Evolutionary conservation across 140 eudicot genomes (phyloP).

Genomic region (Erigeron philadelphicus): DNA sequence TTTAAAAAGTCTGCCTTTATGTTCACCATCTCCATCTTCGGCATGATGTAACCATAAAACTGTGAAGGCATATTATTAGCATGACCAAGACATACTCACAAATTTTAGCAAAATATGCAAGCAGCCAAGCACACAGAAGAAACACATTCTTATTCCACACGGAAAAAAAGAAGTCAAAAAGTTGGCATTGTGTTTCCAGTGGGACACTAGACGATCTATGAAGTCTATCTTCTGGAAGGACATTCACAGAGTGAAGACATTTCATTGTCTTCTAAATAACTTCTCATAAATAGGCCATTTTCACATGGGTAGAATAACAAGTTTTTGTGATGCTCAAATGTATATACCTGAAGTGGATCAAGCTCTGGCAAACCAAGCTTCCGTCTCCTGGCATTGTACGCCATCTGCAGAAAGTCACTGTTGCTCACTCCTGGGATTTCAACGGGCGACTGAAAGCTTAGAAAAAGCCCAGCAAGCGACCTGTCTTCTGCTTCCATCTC

Average conservation of each 20-base stretch:
- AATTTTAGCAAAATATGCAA: not conserved
- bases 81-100: slow-evolving; percentile 13
- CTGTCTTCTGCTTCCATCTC: slow-evolving; percentile 98
- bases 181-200: not conserved
- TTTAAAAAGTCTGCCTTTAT: slow-evolving; percentile 75
- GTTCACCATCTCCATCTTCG: slow-evolving; percentile 86
- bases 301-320: not conserved
- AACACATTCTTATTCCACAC: slow-evolving; percentile 1
- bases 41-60: slow-evolving; percentile 81
- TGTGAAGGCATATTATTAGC: slow-evolving; percentile 33
- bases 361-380: slow-evolving; percentile 80
- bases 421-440: slow-evolving; percentile 98
- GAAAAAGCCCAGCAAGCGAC: slow-evolving; percentile 83
- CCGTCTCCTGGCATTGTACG: slow-evolving; percentile 88
- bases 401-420: slow-evolving; percentile 86
- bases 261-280: not conserved
- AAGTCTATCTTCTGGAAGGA: not conserved
- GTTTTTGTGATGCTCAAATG: not conserved
- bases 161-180: not conserved
- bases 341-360: slow-evolving; percentile 84
- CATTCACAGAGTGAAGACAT: not conserved
- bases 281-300: not conserved
- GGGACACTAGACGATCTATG: not conserved
- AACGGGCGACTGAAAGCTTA: slow-evolving; percentile 97
- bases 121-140: not conserved